A percentile compares a stretch with the other conserved stretches of the same genome.
Conservation (phyloP, 108 stramenopile genomes). For the Cylindrotheca closterium region DNA sequence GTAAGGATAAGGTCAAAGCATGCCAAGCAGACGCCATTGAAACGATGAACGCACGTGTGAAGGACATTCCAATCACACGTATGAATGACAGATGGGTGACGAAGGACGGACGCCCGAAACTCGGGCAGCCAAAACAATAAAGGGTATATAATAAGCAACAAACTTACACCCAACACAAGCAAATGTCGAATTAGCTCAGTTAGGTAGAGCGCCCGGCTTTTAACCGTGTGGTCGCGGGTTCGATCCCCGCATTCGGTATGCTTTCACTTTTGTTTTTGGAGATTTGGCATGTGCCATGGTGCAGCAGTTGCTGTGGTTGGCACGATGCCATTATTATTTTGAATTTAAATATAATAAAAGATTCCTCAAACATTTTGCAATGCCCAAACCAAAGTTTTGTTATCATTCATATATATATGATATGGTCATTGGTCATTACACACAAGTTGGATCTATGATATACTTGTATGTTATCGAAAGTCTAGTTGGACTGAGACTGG, state of each 20-base stretch:
- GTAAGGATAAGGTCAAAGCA: too few relatives aligned
- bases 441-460: background rate
- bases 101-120: too few relatives aligned
- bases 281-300: too few relatives aligned
- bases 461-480: too few relatives aligned
- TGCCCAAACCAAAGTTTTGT: background rate
- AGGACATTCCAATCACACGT: too few relatives aligned
- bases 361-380: background rate
- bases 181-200: background rate
- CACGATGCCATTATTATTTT: background rate
- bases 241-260: slow-evolving; percentile 70
- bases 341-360: background rate
- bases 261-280: background rate
- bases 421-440: background rate
- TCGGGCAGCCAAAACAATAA: too few relatives aligned
- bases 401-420: background rate
- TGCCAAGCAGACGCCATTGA: too few relatives aligned
- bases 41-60: too few relatives aligned
- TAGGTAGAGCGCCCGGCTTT: slow-evolving; percentile 96
- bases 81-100: too few relatives aligned
- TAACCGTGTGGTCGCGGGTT: slow-evolving; percentile 97
- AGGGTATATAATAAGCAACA: background rate
- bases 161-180: background rate
- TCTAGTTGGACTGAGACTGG: too few relatives aligned
- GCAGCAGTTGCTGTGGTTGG: too few relatives aligned